These are phyloP conservation scores for Spinacia oleracea DNA, from an alignment of 179 eudicot species.

Conservation along the genomic window DNA sequence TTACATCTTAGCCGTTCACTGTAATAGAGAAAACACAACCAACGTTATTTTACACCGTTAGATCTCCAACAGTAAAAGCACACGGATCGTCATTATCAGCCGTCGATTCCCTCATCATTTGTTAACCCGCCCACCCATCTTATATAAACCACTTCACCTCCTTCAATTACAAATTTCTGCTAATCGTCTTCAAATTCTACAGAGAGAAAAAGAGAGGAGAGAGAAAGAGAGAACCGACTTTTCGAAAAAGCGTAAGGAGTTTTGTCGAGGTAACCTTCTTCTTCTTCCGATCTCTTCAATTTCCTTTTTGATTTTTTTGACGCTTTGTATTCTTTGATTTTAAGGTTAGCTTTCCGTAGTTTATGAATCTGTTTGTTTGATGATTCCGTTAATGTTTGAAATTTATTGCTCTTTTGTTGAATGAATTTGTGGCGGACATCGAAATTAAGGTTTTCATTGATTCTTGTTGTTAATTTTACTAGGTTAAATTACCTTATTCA, in stretches of 20 bases:
- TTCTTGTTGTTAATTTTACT: too few relatives aligned
- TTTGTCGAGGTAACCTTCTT: constrained; percentile 14
- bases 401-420: too few relatives aligned
- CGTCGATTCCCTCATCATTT: constrained; percentile 31
- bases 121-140: background rate
- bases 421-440: background rate
- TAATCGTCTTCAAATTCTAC: background rate
- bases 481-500: too few relatives aligned
- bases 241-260: too few relatives aligned
- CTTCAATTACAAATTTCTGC: background rate
- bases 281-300: background rate
- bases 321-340: too few relatives aligned
- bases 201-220: background rate
- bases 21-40: constrained; percentile 45
- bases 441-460: background rate
- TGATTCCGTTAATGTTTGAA: background rate
- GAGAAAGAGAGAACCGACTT: too few relatives aligned
- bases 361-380: background rate
- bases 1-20: constrained; percentile 40
- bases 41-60: constrained; percentile 17
- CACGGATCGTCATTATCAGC: constrained; percentile 39
- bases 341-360: background rate
- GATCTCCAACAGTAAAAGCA: constrained; percentile 31
- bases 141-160: constrained; percentile 29
- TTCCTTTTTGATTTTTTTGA: background rate